Conservation (phyloP, 805 yeast species). For the Isabelozyma pseudorhagii region DNA sequence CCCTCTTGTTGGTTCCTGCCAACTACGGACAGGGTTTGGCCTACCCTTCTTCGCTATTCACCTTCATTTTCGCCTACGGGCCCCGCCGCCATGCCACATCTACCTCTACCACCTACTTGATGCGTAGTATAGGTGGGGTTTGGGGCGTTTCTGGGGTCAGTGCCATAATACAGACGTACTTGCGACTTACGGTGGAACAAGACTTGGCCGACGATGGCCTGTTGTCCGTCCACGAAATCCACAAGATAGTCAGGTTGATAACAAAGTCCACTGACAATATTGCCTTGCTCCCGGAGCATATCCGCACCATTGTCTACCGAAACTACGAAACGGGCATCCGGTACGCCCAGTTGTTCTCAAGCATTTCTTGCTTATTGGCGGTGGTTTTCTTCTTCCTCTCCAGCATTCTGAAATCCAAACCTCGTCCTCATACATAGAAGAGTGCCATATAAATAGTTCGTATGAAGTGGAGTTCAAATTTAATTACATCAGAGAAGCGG, state of each 20-base stretch:
- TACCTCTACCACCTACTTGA: conserved; percentile 35
- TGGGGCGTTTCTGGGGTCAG: conserved; percentile 36
- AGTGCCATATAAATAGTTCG: too few species aligned
- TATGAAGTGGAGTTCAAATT: too few species aligned
- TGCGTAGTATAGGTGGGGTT: conserved; percentile 39
- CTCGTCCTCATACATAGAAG: not conserved
- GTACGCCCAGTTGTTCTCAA: conserved; percentile 19
- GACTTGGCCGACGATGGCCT: conserved; percentile 10
- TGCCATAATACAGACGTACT: conserved; percentile 14
- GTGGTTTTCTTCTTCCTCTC: conserved; percentile 11
- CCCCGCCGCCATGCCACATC: conserved; percentile 33
- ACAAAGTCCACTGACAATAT: conserved; percentile 19
- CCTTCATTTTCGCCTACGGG: conserved; percentile 32
- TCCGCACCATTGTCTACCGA: conserved; percentile 13
- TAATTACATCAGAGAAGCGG: too few species aligned
- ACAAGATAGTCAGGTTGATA: conserved; percentile 12
- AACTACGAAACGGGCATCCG: conserved; percentile 23
- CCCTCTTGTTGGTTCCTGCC: conserved; percentile 28
- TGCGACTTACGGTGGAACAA: conserved; percentile 7
- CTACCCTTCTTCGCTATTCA: conserved; percentile 33
- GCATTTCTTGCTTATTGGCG: conserved; percentile 12
- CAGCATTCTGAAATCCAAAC: conserved; percentile 6
- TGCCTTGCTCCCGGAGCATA: conserved; percentile 9
- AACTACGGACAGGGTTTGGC: conserved; percentile 39
- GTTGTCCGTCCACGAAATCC: conserved; percentile 10